Base-by-base conservation (phyloP, 371 early-diverging fungal species). In the Mucor mucedo region DNA sequence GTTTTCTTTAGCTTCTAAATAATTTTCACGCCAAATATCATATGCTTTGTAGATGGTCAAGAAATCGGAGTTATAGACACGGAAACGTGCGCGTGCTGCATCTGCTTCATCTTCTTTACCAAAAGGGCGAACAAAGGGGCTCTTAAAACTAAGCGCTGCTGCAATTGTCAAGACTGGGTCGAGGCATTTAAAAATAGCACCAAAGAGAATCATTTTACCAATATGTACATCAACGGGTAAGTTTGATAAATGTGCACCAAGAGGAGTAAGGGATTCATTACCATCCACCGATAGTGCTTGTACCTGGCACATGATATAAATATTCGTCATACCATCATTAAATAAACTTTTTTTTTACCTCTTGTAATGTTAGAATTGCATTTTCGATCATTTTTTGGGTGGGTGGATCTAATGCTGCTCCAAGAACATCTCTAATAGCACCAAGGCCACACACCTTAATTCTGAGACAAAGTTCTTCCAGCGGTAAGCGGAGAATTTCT, bases 201-300 rank as follows among this genome's bases (percentile, higher is more conserved):
- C 93, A 71, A 87, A 90, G 7, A 97, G 72, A 16, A 98, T 83
- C 77, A 97, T 85, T 75, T 95, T 98, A 57, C 95, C 96, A 30
- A 95, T 85, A 67, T 89, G 85, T 2, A 96, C 83, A 68, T 95
- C 93, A 3, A 96, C 89, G 1, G 98, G 97, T 48, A 96, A 75
- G 40, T 89, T 79, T 4, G 92, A 90, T 33, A 99, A 76, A 72
- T 94, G 94, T 27, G 83, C 78, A 4, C 99, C 99, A 3, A 98
- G 74, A 2, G 96, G 88, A 2, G 98, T 98, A 58, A 99, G 70
- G 7, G 79, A 71, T 63, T 90, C 87, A 0, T 77, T 50, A 0
- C 62, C 72, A 33, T 76, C 68, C 8, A 60, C n/a, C 59, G 80
- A 69, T 55, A 79, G 35, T 49, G 87, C 75, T 70, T 80, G 82